Base-by-base conservation (phyloP, 331 rosid species). In the Quercus lobata region DNA sequence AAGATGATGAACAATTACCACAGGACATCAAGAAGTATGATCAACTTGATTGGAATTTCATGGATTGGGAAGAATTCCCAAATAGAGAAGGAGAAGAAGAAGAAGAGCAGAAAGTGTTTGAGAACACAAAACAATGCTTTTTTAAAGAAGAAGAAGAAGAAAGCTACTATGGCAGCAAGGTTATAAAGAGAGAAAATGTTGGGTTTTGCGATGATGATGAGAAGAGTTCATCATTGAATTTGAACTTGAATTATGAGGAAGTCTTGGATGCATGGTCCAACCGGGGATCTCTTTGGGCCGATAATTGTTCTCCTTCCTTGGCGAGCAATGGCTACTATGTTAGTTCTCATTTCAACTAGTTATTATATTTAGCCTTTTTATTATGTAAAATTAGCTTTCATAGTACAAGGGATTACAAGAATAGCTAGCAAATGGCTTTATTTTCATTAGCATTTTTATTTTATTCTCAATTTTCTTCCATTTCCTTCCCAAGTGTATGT, bases 261-360 rank as follows among this genome's bases (percentile, higher is more conserved):
- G 98, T 94, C 65, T 73, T 92, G 92, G 93, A 94, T 61, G 96
- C 98, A 55, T 94, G 98, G 98, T 94, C 96, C 57, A 84, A 87
- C 75, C 94, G 98, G 19, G 93, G 97, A 0, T 80, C 98, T 78
- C 90, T 84, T 0, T 90, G 92, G 93, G 94, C 94, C 16, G 79
- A 86, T n/a, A 92, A 82, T 1, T 85, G 49, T 78, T 84, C 94
- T 78, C 86, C 78, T 78, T 84, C 93, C 60, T 21, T 77, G 22
- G 19, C 84, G 58, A 82, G 71, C 49, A 80, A 82, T 79, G 82
- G 69, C 68, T 56, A 69, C 69, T 90, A 92, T 85, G 98, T 94
- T 56, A 90, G 97, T 93, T 77, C 69, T 49, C 37, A 27, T 66
- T 24, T 60, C 69, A 58, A 69, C 53, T 4, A 41, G 9, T 41